These are phyloP conservation scores for Dovyalis caffra DNA, from an alignment of 345 rosid genomes.

Conservation along the genomic window DNA sequence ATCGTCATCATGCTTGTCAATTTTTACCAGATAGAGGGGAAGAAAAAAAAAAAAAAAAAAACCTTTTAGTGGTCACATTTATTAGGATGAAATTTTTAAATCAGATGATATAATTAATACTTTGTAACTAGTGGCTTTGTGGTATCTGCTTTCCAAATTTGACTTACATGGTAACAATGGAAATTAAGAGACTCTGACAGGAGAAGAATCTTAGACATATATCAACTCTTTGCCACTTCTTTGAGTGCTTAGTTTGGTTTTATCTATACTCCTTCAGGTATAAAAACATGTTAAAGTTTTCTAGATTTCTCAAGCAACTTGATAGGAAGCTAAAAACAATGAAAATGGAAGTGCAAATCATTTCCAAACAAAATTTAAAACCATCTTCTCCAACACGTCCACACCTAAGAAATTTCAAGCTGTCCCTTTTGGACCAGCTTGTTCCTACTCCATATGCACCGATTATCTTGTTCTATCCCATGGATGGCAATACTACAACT, in stretches of 20 bases:
- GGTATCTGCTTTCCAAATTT: background rate
- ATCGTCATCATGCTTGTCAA: no score
- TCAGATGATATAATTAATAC: no score
- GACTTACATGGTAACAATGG: background rate
- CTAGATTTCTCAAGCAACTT: background rate
- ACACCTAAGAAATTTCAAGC: slow-evolving; percentile 31
- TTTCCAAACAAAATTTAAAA: slow-evolving; percentile 32
- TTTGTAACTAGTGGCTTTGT: no score
- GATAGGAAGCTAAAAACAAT: background rate
- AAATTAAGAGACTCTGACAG: background rate
- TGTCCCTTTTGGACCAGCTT: slow-evolving; percentile 45
- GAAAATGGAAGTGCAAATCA: slow-evolving; percentile 36
- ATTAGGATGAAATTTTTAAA: no score
- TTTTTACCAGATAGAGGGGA: no score
- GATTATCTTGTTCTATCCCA: slow-evolving; percentile 32
- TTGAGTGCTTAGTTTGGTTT: background rate
- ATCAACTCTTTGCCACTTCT: background rate
- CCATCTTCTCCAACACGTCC: slow-evolving; percentile 43
- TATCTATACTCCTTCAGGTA: no score
- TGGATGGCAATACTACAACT: background rate
- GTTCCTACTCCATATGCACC: slow-evolving; percentile 27
- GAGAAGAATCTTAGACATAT: background rate
- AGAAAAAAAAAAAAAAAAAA: no score
- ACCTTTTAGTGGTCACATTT: background rate
- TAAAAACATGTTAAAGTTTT: background rate